phyloP scores from a whole-genome alignment of 495 filamentous ascomycete genomes.

The Symbiotaphrina buchneri region DNA sequence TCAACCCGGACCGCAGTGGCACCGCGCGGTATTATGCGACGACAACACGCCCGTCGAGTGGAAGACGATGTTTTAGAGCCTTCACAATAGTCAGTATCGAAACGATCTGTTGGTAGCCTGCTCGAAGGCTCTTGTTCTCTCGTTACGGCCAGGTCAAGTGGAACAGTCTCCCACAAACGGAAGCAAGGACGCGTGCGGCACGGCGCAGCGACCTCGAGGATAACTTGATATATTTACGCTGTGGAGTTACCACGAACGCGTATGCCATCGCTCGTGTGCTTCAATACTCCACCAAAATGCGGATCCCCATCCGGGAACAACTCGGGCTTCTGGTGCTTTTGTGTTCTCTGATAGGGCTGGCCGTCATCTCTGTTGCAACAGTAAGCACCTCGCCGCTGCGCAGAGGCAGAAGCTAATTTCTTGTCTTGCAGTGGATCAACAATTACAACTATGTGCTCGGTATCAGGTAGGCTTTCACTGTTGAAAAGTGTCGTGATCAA shows the following conservation, averaged over 20 bases:
- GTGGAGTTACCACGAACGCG: neutral
- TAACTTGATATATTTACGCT: too few species aligned
- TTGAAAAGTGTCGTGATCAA: neutral
- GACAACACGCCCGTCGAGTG: too few species aligned
- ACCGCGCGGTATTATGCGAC: too few species aligned
- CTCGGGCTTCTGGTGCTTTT: conserved; percentile 51
- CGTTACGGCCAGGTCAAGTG: too few species aligned
- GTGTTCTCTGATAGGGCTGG: conserved; percentile 41
- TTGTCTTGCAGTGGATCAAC: conserved; percentile 32
- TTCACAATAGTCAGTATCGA: too few species aligned
- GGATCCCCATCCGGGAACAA: conserved; percentile 68
- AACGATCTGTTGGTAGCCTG: too few species aligned
- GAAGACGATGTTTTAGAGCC: too few species aligned
- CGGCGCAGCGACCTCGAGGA: too few species aligned
- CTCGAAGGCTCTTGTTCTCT: too few species aligned
- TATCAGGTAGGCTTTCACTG: conserved; percentile 23
- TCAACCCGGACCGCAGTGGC: too few species aligned
- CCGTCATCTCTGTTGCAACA: conserved; percentile 39
- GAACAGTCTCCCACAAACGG: too few species aligned
- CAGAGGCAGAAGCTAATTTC: conserved; percentile 12
- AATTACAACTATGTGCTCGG: conserved; percentile 51
- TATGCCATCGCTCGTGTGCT: neutral
- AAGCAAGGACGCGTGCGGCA: too few species aligned
- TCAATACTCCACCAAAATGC: conserved; percentile 28
- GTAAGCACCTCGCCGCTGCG: conserved; percentile 13